Evolutionary conservation across 768 basidiomycete species (phyloP).

Genomic region (Suillus variegatus): DNA sequence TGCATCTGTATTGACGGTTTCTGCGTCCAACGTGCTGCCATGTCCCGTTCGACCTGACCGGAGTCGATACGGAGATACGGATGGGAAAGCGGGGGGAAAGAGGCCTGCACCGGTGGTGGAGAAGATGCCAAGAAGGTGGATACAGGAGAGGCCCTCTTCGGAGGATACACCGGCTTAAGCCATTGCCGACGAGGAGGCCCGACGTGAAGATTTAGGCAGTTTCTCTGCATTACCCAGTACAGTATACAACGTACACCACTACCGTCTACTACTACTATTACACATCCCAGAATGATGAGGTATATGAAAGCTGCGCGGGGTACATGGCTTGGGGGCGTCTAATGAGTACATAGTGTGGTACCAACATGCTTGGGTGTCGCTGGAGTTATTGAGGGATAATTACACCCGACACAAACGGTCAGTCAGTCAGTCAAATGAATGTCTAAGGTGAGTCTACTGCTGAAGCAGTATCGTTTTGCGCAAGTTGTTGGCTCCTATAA

Average conservation of each 20-base stretch:
- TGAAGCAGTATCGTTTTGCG: slow-evolving; percentile 17
- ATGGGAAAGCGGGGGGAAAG: slow-evolving; percentile 29
- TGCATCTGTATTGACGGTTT: slow-evolving; percentile 77
- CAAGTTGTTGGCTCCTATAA: slow-evolving; percentile 44
- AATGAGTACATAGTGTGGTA: neutral
- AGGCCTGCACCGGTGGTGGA: slow-evolving; percentile 45
- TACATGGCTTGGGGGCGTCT: neutral
- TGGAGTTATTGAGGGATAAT: neutral
- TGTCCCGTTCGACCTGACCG: slow-evolving; percentile 72
- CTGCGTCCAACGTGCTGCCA: slow-evolving; percentile 75
- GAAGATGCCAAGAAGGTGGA: slow-evolving; percentile 76
- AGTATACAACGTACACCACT: neutral
- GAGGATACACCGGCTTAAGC: slow-evolving; percentile 16
- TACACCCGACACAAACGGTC: neutral
- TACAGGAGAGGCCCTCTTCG: slow-evolving; percentile 59
- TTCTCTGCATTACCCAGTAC: neutral
- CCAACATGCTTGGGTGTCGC: neutral
- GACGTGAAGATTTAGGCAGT: neutral
- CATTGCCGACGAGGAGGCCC: neutral
- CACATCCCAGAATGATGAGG: neutral
- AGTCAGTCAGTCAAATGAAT: slow-evolving; percentile 1
- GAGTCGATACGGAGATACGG: slow-evolving; percentile 59
- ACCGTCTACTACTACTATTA: slow-evolving; percentile 1
- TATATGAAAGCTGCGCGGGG: neutral
- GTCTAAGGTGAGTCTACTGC: slow-evolving; percentile 20